Percentiles rank a stretch among this genome's conserved stretches.
These are phyloP conservation scores for Ceratobasidium sp. DNA, from an alignment of 1,284 basidiomycete genomes.

Conservation along the genomic window DNA sequence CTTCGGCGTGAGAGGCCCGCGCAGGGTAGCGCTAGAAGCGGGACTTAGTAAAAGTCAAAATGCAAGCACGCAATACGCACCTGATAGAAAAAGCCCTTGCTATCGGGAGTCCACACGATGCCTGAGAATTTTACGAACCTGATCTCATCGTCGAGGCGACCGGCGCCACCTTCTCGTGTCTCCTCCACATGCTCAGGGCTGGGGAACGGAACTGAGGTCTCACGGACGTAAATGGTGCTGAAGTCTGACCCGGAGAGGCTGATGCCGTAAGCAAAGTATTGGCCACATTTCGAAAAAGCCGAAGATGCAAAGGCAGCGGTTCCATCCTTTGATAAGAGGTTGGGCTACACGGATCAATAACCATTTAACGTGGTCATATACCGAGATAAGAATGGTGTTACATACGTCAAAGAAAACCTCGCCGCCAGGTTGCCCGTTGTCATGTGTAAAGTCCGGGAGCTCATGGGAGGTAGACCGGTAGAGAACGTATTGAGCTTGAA, in stretches of 20 bases:
- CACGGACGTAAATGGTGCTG: slow-evolving; percentile 72
- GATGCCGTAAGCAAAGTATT: slow-evolving; percentile 79
- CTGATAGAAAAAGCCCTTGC: slow-evolving; percentile 85
- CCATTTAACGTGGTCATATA: too few species aligned
- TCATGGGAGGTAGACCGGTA: slow-evolving; percentile 69
- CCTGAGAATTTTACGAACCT: slow-evolving; percentile 76
- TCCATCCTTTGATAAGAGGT: slow-evolving; percentile 77
- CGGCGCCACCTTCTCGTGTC: not conserved
- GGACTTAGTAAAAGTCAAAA: slow-evolving; percentile 2
- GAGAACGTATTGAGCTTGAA: slow-evolving; percentile 73
- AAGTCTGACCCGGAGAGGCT: slow-evolving; percentile 78
- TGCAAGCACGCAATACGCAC: slow-evolving; percentile 55
- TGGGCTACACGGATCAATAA: slow-evolving; percentile 65
- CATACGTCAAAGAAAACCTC: slow-evolving; percentile 82
- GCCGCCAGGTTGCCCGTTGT: slow-evolving; percentile 55
- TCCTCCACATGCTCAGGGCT: slow-evolving; percentile 48
- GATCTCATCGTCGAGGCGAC: not conserved
- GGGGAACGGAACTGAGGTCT: slow-evolving; percentile 63
- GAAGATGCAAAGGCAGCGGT: slow-evolving; percentile 69
- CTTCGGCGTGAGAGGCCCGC: slow-evolving; percentile 61
- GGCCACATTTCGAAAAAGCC: slow-evolving; percentile 72
- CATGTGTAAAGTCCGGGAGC: slow-evolving; percentile 64
- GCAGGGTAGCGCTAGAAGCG: slow-evolving; percentile 65
- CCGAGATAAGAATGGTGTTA: not conserved
- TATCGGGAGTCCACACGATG: slow-evolving; percentile 78